These are phyloP conservation scores for Cladosporium sp. DNA, from an alignment of 2,329 filamentous ascomycete species.

Conservation along the genomic window DNA sequence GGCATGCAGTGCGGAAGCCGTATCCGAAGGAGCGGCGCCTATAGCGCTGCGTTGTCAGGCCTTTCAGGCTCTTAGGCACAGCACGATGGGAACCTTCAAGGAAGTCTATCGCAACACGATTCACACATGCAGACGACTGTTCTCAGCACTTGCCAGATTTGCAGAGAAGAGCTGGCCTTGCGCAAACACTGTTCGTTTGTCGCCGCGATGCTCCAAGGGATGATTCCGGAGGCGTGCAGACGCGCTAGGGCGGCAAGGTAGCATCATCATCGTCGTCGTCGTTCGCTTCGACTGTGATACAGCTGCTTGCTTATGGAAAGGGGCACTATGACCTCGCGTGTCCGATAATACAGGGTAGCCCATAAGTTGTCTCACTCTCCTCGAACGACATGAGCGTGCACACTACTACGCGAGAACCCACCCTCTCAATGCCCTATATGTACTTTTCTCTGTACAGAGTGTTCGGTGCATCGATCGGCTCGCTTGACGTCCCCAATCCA, in stretches of 20 bases:
- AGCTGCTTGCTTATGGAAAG: conserved; percentile 1
- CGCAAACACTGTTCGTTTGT: background rate
- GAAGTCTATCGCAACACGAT: background rate
- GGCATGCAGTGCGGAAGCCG: conserved; percentile 8
- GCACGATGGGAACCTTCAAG: background rate
- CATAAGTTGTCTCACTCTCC: conserved; percentile 1
- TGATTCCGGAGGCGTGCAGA: background rate
- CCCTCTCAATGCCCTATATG: background rate
- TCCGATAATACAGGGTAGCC: conserved; percentile 8
- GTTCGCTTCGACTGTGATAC: background rate
- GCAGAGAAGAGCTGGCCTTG: background rate
- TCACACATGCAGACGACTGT: background rate
- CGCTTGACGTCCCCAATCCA: conserved; percentile 4
- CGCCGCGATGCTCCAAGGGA: background rate
- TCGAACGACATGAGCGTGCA: background rate
- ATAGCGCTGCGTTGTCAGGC: conserved; percentile 3
- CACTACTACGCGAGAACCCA: background rate
- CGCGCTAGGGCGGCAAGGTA: conserved; percentile 4
- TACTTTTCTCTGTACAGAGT: background rate
- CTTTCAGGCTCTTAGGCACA: background rate
- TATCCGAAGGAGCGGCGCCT: conserved; percentile 16
- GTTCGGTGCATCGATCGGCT: background rate
- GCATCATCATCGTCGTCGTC: background rate
- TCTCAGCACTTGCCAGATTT: background rate
- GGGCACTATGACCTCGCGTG: background rate